Evolutionary conservation across 2,329 filamentous ascomycete species (phyloP), one percentile per base, ranked within the genome.

Genomic region (Fusarium sp.): DNA sequence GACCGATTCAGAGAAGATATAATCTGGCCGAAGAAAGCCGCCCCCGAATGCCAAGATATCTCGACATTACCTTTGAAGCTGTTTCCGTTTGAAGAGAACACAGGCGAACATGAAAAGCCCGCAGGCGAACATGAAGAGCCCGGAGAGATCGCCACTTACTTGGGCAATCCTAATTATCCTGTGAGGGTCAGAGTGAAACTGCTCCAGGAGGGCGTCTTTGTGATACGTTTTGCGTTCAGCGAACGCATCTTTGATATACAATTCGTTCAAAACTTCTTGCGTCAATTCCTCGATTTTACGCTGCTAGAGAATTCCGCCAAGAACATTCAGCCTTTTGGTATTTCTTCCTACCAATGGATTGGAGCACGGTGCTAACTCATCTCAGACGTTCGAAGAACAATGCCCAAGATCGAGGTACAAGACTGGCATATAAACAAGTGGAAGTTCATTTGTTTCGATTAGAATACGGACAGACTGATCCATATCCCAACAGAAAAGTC

Each of bases 211-310:
- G 65, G 66, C 8, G 25, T 42, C 11, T 7, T 73, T 12, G 42
- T 71, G 34, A 37, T 74, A 25, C 66, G 67, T 6, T 74, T 74
- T 49, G 51, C 69, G 6, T 64, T 74, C 34, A 66, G 65, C 32
- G 51, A 69, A 29, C 47, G 45, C 46, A 53, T 74, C 4, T 74
- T 74, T 25, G 72, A 74, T n/a, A 57, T 42, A 14, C 55, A 64
- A 30, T 69, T 59, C 18, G 69, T 73, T 11, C 51, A 63, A n/a
- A 69, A 71, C 44, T 74, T 74, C 62, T 61, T 74, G 22, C 20
- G 42, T 18, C 29, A 56, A 29, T 74, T 71, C 25, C 32, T 66
- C 13, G 46, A 24, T 32, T 70, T 3, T 25, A 29, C 47, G 12
- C 40, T 20, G 12, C 27, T 7, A 44, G 37, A 7, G 12, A 32